Evolutionary conservation across 306 rosid genomes (phyloP), one percentile per base, ranked within the genome.

Genomic region (Trifolium dubium): DNA sequence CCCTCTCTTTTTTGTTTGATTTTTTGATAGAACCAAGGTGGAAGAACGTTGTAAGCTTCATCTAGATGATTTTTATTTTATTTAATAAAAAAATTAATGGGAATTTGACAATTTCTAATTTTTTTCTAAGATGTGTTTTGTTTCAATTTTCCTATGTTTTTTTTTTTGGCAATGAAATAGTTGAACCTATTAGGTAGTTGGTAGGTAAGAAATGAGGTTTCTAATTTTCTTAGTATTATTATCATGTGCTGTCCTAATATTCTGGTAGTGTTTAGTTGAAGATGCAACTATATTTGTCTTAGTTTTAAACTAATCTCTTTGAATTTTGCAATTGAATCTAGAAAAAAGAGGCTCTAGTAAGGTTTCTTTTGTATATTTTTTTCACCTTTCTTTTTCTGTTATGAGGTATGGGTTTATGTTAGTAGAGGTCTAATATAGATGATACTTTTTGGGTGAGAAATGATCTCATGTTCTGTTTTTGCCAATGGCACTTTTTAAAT

Each of bases 141-240:
- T 64, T 66, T 50, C 8, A 37, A 71, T 60, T 79, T 77, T 77
- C 71, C 67, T 30, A 71, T 35, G 53, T 29, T 23, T 1, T 58
- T 81, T 80, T 75, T 79, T 69, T 82, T 81, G n/a, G 69, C 73
- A 71, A 78, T 53, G 60, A 84, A 84, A 73, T 71, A 15, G 85
- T 73, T 31, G 29, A 72, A 40, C 39, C 40, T 67, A 80, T 77
- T 91, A 87, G 94, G 89, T 88, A 28, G 78, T 73, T 79, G 92
- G 77, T 91, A 79, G 97, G 89, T 85, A 67, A 91, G 84, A 63
- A 64, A 71, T 40, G 76, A 63, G 77, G 18, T 78, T 81, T 78
- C 65, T 53, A 75, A 79, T 79, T 43, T 71, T 59, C 63, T 35
- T n/a, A 64, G 19, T 15, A 60, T 44, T 15, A 60, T 44, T 62